Conservation (phyloP, 192 early-diverging fungal species). For the Diversispora epigaea region DNA sequence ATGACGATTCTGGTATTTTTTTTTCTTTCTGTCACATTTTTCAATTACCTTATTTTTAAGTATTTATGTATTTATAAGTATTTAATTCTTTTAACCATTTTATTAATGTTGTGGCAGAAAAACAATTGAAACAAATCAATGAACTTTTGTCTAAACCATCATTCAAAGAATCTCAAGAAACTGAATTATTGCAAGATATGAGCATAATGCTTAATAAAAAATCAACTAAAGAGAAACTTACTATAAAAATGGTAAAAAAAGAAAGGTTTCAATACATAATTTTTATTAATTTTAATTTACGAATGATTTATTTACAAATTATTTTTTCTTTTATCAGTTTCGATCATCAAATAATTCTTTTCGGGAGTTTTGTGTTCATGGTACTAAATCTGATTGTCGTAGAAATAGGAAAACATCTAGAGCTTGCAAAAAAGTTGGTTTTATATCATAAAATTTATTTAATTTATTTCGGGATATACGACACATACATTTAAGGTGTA, state of each 20-base stretch:
- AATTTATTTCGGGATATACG: background rate
- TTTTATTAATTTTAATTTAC: background rate
- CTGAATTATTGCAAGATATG: conserved; percentile 3
- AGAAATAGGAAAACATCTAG: conserved; percentile 22
- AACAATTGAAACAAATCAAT: conserved; percentile 31
- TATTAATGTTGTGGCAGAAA: conserved; percentile 10
- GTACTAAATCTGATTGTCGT: conserved; percentile 46
- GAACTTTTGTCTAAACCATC: conserved; percentile 34
- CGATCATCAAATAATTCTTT: conserved; percentile 41
- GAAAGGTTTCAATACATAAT: background rate
- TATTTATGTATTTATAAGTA: background rate
- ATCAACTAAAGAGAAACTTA: conserved; percentile 36
- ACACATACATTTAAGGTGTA: conserved; percentile 1
- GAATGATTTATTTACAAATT: background rate
- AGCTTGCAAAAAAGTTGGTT: conserved; percentile 34
- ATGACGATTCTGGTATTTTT: background rate
- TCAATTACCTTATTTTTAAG: background rate
- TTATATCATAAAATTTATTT: background rate
- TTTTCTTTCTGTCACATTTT: background rate
- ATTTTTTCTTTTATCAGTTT: conserved; percentile 18
- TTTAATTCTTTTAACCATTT: conserved; percentile 14
- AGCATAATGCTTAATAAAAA: conserved; percentile 33
- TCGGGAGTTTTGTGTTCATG: conserved; percentile 52
- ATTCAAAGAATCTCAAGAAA: conserved; percentile 30
- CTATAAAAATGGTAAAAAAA: conserved; percentile 41